These are phyloP conservation scores for Sideroxylon spinosum DNA, from an alignment of 179 eudicot genomes.

Conservation along the genomic window DNA sequence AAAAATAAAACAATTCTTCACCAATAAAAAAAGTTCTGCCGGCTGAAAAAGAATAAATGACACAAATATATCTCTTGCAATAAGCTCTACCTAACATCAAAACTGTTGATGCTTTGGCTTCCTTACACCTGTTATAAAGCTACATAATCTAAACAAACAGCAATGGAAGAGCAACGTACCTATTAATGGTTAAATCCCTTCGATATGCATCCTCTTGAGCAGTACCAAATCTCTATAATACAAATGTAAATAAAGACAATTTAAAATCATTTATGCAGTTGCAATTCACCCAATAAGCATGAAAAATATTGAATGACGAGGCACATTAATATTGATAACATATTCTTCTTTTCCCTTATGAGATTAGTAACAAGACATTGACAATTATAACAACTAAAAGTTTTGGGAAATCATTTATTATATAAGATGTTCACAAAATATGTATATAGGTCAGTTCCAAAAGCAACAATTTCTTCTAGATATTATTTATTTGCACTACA, in stretches of 20 bases:
- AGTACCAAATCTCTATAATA: constrained; percentile 79
- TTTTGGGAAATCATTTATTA: not conserved
- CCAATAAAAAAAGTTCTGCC: not conserved
- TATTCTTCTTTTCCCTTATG: not conserved
- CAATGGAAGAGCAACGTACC: constrained; percentile 35
- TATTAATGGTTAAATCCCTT: constrained; percentile 95
- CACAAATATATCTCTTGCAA: not conserved
- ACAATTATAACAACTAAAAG: not conserved
- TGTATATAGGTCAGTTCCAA: not conserved
- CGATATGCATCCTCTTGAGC: constrained; percentile 92
- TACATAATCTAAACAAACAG: not conserved
- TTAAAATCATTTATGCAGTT: not conserved
- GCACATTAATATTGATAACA: not conserved
- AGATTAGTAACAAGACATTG: not conserved
- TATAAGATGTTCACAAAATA: not conserved
- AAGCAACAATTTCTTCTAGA: not conserved
- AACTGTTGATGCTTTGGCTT: not conserved
- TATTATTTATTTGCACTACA: not conserved
- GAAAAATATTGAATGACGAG: constrained; percentile 1
- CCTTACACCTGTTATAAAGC: not conserved
- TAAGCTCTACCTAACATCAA: not conserved
- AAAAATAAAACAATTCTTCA: not conserved
- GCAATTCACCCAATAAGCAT: not conserved
- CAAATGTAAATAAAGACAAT: constrained; percentile 3
- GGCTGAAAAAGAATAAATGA: not conserved